Conservation (phyloP, 78 protist species). For the Cavenderia fasciculata region DNA sequence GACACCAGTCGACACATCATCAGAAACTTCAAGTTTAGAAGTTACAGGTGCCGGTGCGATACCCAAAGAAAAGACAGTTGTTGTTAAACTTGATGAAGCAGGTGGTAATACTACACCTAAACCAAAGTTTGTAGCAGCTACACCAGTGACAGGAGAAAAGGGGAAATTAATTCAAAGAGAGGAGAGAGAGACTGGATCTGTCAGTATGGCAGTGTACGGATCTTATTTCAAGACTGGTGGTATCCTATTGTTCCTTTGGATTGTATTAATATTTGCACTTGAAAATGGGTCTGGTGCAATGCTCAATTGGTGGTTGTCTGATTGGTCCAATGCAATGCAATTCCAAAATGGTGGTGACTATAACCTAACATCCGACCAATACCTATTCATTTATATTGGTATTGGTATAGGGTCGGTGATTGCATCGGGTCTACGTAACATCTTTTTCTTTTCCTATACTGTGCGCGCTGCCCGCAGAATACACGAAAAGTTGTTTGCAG, state of each 20-base stretch:
- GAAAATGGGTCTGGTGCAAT: neutral
- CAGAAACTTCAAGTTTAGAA: constrained; percentile 53
- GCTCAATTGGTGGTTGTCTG: constrained; percentile 52
- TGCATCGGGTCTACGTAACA: neutral
- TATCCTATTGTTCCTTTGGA: neutral
- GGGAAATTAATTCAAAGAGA: constrained; percentile 26
- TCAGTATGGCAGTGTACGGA: neutral
- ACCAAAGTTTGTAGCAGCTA: constrained; percentile 67
- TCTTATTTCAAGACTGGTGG: constrained; percentile 44
- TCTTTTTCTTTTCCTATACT: constrained; percentile 14
- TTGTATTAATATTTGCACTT: neutral
- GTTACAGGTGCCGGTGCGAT: neutral
- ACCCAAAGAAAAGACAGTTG: constrained; percentile 5
- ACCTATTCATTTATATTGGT: constrained; percentile 12
- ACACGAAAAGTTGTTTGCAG: neutral
- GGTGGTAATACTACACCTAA: too few relatives aligned
- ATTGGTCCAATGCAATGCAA: constrained; percentile 27
- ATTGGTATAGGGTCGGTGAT: constrained; percentile 10
- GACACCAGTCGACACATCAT: too few relatives aligned
- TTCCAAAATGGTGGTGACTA: neutral
- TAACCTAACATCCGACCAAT: neutral
- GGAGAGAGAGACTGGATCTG: constrained; percentile 62
- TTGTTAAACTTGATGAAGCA: too few relatives aligned
- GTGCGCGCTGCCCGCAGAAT: neutral
- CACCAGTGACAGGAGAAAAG: neutral